A percentile compares a stretch with the other conserved stretches of the same genome.
Evolutionary conservation across 495 filamentous ascomycete genomes (phyloP).

Genomic region (Daldinia bambusicola): DNA sequence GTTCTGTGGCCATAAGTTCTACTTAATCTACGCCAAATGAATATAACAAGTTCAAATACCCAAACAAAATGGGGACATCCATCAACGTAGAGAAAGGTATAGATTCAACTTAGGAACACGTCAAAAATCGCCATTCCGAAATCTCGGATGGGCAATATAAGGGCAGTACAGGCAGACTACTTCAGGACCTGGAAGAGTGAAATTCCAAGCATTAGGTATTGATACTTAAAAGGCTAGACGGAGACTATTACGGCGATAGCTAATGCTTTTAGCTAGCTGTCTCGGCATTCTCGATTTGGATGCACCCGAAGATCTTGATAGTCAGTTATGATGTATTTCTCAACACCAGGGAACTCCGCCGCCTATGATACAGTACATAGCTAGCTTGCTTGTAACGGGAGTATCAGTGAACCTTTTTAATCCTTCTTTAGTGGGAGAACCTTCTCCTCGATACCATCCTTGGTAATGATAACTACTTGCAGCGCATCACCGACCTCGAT

Average conservation of each 20-base stretch:
- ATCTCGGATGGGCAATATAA: background rate
- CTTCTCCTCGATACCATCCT: conserved; percentile 87
- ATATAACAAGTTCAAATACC: too few species aligned
- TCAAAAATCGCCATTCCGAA: too few species aligned
- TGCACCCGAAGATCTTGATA: background rate
- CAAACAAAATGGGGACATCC: background rate
- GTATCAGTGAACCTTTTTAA: conserved; percentile 54
- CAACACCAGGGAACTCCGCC: conserved; percentile 32
- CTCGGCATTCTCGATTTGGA: background rate
- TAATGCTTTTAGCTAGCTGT: background rate
- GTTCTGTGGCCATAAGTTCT: background rate
- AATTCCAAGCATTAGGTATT: background rate
- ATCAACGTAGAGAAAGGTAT: background rate
- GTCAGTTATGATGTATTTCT: conserved; percentile 37
- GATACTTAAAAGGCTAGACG: background rate
- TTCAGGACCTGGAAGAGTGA: background rate
- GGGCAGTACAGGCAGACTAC: background rate
- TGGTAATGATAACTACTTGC: conserved; percentile 93
- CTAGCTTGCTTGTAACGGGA: conserved; percentile 27
- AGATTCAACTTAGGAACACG: background rate
- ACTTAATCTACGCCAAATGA: background rate
- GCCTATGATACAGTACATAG: conserved; percentile 43
- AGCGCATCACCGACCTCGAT: conserved; percentile 97
- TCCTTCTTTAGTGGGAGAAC: conserved; percentile 89
- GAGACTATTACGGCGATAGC: background rate